These are phyloP conservation scores for Logfia minima DNA, from an alignment of 129 eudicot species.

Conservation along the genomic window DNA sequence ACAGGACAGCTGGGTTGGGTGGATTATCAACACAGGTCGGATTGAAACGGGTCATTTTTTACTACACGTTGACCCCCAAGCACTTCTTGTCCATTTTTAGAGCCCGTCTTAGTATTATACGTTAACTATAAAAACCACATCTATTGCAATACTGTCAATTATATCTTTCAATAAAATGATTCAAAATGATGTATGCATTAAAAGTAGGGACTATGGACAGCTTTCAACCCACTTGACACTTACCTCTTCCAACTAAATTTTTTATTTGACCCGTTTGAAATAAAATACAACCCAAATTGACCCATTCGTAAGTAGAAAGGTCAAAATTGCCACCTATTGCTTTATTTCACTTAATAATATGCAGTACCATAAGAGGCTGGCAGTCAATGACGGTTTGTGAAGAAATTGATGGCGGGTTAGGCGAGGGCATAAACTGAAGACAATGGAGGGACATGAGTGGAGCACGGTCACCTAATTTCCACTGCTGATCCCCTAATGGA, in stretches of 20 bases:
- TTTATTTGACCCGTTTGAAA: neutral
- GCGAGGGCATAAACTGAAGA: slow-evolving; percentile 80
- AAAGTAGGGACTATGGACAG: neutral
- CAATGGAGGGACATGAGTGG: slow-evolving; percentile 69
- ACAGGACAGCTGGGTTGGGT: neutral
- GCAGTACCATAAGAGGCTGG: slow-evolving; percentile 81
- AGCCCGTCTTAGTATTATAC: neutral
- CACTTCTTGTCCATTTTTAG: slow-evolving; percentile 14
- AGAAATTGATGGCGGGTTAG: slow-evolving; percentile 74
- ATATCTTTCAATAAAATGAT: neutral
- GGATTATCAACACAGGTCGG: neutral
- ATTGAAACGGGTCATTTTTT: neutral
- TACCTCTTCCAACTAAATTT: neutral
- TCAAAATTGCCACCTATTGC: neutral
- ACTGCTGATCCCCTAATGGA: slow-evolving; percentile 72
- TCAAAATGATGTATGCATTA: neutral
- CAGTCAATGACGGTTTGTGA: slow-evolving; percentile 80
- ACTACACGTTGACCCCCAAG: neutral
- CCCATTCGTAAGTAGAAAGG: neutral
- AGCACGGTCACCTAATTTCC: slow-evolving; percentile 56
- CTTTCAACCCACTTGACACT: slow-evolving; percentile 1
- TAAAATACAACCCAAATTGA: slow-evolving; percentile 7
- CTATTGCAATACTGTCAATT: neutral
- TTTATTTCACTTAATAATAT: slow-evolving; percentile 11
- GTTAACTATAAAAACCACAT: slow-evolving; percentile 1